phyloP scores from a whole-genome alignment of 2,329 filamentous ascomycete genomes.

The Albophoma yamanashiensis region DNA sequence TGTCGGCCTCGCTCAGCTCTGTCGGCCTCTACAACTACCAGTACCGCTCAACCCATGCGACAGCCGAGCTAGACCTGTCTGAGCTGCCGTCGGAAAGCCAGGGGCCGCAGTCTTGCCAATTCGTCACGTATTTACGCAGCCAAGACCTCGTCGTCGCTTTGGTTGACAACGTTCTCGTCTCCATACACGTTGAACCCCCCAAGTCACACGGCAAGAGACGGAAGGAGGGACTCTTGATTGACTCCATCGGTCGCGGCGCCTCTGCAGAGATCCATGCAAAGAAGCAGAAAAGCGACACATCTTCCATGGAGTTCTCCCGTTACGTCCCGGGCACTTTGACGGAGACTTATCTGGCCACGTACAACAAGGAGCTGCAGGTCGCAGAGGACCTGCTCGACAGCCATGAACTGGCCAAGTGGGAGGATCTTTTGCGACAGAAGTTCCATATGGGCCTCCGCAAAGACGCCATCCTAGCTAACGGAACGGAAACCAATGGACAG shows the following conservation, averaged over 20 bases:
- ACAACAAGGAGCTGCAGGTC: constrained; percentile 29
- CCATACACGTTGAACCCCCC: constrained; percentile 57
- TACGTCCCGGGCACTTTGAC: constrained; percentile 39
- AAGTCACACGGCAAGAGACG: constrained; percentile 43
- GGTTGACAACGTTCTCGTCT: constrained; percentile 51
- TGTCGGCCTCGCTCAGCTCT: constrained; percentile 46
- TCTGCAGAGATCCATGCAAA: constrained; percentile 25
- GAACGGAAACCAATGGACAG: constrained; percentile 7
- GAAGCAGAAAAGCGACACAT: constrained; percentile 18
- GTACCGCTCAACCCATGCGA: constrained; percentile 50
- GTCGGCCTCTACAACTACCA: constrained; percentile 59
- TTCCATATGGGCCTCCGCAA: constrained; percentile 31
- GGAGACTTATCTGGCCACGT: constrained; percentile 35
- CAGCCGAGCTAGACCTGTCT: constrained; percentile 31
- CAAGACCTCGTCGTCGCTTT: constrained; percentile 57
- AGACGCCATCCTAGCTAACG: constrained; percentile 7
- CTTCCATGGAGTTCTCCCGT: constrained; percentile 21
- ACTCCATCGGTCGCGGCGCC: constrained; percentile 60
- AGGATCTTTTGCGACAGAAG: constrained; percentile 36
- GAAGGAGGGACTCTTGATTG: constrained; percentile 55
- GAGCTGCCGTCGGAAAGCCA: constrained; percentile 25
- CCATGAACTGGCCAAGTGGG: constrained; percentile 37
- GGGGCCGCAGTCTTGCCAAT: constrained; percentile 25
- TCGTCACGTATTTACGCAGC: constrained; percentile 54
- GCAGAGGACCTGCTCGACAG: constrained; percentile 37